Evolutionary conservation across 106 monocot species (phyloP).

Genomic region (Phalaenopsis aphrodite): DNA sequence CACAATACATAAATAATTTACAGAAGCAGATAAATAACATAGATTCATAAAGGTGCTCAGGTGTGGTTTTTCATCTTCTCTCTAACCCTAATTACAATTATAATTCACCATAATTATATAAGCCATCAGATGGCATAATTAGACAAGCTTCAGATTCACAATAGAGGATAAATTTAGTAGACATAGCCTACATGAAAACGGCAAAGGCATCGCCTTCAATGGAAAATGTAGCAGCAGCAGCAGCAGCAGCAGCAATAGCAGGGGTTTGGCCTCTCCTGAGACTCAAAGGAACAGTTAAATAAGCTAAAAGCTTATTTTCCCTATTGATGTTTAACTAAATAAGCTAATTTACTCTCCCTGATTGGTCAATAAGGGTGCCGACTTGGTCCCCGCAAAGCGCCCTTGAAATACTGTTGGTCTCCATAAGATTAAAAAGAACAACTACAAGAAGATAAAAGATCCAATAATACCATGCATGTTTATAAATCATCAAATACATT

Average conservation of each 20-base stretch:
- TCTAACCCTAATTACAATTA: neutral
- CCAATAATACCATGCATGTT: neutral
- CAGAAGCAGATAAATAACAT: neutral
- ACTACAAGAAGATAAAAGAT: conserved; percentile 30
- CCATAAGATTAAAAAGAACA: conserved; percentile 86
- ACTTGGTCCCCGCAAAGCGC: conserved; percentile 93
- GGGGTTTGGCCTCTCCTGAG: neutral
- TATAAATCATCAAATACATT: too few relatives aligned
- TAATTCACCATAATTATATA: neutral
- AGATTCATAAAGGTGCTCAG: neutral
- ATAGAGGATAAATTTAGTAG: neutral
- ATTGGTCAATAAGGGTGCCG: conserved; percentile 74
- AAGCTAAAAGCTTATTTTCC: too few relatives aligned
- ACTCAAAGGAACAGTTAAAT: too few relatives aligned
- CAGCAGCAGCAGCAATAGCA: neutral
- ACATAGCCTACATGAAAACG: too few relatives aligned
- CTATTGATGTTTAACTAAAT: neutral
- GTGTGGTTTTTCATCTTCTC: neutral
- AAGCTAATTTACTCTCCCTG: conserved; percentile 52
- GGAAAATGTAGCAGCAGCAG: neutral
- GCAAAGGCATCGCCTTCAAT: neutral
- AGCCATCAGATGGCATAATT: neutral
- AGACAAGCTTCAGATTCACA: neutral
- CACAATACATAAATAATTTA: neutral
- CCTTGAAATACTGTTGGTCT: conserved; percentile 79